Conservation (phyloP, 352 stramenopile genomes). For the Phytophthora macrochlamydospora region DNA sequence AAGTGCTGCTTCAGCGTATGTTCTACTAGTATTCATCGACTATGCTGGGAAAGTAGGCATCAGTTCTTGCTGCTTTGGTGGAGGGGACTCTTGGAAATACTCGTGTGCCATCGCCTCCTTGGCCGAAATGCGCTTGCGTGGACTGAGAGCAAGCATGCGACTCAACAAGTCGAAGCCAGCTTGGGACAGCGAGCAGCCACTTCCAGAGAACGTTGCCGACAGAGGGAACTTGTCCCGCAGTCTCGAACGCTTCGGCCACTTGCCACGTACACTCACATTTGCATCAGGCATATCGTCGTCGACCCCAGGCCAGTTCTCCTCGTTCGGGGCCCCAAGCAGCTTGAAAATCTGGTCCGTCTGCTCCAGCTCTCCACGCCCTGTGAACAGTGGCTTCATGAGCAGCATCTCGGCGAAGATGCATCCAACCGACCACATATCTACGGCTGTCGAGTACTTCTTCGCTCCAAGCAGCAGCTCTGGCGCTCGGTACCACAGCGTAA, state of each 20-base stretch:
- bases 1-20: neutral
- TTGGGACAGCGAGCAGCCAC: conserved; percentile 68
- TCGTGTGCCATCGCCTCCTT: conserved; percentile 79
- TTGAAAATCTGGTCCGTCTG: conserved; percentile 98
- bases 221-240: conserved; percentile 84
- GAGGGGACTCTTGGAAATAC: conserved; percentile 79
- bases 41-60: conserved; percentile 79
- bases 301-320: conserved; percentile 90
- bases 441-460: conserved; percentile 91
- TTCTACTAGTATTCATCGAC: conserved; percentile 23
- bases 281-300: conserved; percentile 66
- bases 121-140: conserved; percentile 76
- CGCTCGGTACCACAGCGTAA: conserved; percentile 96
- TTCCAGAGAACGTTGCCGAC: conserved; percentile 56
- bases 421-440: conserved; percentile 97
- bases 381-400: conserved; percentile 92
- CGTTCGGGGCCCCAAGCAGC: conserved; percentile 90
- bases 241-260: conserved; percentile 72
- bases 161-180: conserved; percentile 76
- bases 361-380: conserved; percentile 94
- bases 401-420: conserved; percentile 98
- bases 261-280: conserved; percentile 49
- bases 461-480: conserved; percentile 94
- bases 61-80: conserved; percentile 66
- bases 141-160: conserved; percentile 71